These are phyloP conservation scores for Xylaria sp. DNA, from an alignment of 2,329 filamentous ascomycete genomes.

Conservation along the genomic window DNA sequence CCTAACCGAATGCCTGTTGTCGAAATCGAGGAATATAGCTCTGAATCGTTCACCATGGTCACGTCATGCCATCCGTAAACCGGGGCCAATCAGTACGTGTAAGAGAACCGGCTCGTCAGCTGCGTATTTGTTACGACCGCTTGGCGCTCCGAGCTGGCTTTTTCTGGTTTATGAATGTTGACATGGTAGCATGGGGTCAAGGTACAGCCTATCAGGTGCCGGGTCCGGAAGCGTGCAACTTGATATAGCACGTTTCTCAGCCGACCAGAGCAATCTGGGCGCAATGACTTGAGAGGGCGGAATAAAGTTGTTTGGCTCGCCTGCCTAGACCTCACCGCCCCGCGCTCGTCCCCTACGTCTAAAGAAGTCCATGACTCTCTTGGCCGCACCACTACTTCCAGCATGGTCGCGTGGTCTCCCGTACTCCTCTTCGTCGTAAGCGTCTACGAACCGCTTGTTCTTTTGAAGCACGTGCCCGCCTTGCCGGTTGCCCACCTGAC, in stretches of 20 bases:
- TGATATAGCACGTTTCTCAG: not conserved
- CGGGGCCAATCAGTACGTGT: conserved; percentile 9
- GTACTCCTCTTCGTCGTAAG: conserved; percentile 78
- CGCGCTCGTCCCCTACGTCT: conserved; percentile 81
- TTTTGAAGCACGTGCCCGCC: conserved; percentile 73
- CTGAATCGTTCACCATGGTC: conserved; percentile 25
- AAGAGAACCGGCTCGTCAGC: conserved; percentile 5
- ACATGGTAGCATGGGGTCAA: conserved; percentile 7
- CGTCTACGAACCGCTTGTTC: conserved; percentile 86
- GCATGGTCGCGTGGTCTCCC: conserved; percentile 66
- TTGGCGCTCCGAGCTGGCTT: not conserved
- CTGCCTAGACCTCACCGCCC: conserved; percentile 54
- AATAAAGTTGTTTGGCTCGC: conserved; percentile 4
- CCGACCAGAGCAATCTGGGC: conserved; percentile 5
- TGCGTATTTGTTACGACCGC: conserved; percentile 4
- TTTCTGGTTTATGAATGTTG: conserved; percentile 1
- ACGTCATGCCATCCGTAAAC: conserved; percentile 23
- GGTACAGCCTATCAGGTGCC: not conserved
- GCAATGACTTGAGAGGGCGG: conserved; percentile 5
- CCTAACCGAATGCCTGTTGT: conserved; percentile 27
- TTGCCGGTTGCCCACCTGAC: conserved; percentile 45
- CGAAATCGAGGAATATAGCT: conserved; percentile 26
- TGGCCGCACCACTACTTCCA: conserved; percentile 84
- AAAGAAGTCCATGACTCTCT: conserved; percentile 99
- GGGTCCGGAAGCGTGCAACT: not conserved